Conservation (phyloP, 1,284 basidiomycete genomes). For the Rhodofomes roseus region DNA sequence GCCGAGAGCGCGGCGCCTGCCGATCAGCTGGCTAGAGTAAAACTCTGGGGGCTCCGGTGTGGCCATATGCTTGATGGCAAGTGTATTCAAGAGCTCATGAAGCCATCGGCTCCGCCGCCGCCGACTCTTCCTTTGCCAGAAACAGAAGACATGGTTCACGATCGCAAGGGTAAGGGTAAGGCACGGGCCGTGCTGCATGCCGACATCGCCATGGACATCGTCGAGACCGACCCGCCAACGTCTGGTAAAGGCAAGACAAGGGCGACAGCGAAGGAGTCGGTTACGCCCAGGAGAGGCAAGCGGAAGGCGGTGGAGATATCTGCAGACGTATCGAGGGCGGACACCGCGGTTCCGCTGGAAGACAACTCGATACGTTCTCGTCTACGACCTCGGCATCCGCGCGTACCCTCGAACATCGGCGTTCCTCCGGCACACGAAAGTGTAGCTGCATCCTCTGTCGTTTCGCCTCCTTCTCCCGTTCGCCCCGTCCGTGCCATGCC, state of each 20-base stretch:
- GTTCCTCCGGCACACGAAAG: not conserved
- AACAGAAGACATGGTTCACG: not conserved
- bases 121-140: not conserved
- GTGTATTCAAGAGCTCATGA: slow-evolving; percentile 55
- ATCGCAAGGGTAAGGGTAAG: not conserved
- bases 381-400: slow-evolving; percentile 41
- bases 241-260: not conserved
- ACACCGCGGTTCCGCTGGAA: slow-evolving; percentile 6
- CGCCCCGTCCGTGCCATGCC: slow-evolving; percentile 3
- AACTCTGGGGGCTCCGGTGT: slow-evolving; percentile 67
- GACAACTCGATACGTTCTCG: slow-evolving; percentile 47
- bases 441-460: not conserved
- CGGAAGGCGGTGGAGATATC: slow-evolving; percentile 18
- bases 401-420: not conserved
- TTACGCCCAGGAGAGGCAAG: slow-evolving; percentile 12
- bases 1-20: slow-evolving; percentile 26
- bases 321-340: not conserved
- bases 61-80: slow-evolving; percentile 76
- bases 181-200: not conserved
- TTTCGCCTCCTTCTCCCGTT: not conserved
- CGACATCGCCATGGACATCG: not conserved
- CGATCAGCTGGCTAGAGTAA: slow-evolving; percentile 34
- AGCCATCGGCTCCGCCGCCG: slow-evolving; percentile 32
- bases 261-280: not conserved
- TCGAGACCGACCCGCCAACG: not conserved